Percentiles rank a stretch among this genome's conserved stretches.
Evolutionary conservation across 257 asterid species (phyloP).

Genomic region (Solanum raphanifolium): DNA sequence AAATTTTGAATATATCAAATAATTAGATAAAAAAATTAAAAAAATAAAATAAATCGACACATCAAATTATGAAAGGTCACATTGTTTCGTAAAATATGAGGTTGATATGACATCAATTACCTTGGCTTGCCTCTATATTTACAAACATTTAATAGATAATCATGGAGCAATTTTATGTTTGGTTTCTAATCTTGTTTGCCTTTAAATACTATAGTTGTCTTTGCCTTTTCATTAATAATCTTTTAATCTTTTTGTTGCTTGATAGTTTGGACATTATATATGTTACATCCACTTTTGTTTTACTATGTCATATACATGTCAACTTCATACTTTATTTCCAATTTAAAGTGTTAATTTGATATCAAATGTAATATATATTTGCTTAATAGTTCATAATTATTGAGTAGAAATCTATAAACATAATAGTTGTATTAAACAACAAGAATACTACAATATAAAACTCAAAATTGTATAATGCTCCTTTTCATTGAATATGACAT

Average conservation of each 20-base stretch:
- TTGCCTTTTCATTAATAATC: neutral
- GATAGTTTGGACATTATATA: neutral
- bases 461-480: neutral
- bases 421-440: neutral
- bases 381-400: neutral
- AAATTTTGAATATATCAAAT: neutral
- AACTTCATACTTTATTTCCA: neutral
- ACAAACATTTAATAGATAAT: constrained; percentile 24
- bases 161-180: neutral
- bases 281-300: neutral
- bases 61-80: neutral
- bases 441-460: neutral
- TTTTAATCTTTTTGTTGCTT: neutral
- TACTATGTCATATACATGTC: neutral
- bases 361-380: neutral
- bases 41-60: constrained; percentile 11
- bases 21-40: neutral
- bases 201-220: neutral
- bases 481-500: neutral
- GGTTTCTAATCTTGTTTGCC: constrained; percentile 5
- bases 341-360: neutral
- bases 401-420: neutral
- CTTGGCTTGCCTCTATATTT: constrained; percentile 10
- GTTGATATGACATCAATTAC: constrained; percentile 18
- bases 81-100: constrained; percentile 16